Evolutionary conservation across 352 stramenopile genomes (phyloP), one percentile per base, ranked within the genome.

Genomic region (Phytopythium aichiense): DNA sequence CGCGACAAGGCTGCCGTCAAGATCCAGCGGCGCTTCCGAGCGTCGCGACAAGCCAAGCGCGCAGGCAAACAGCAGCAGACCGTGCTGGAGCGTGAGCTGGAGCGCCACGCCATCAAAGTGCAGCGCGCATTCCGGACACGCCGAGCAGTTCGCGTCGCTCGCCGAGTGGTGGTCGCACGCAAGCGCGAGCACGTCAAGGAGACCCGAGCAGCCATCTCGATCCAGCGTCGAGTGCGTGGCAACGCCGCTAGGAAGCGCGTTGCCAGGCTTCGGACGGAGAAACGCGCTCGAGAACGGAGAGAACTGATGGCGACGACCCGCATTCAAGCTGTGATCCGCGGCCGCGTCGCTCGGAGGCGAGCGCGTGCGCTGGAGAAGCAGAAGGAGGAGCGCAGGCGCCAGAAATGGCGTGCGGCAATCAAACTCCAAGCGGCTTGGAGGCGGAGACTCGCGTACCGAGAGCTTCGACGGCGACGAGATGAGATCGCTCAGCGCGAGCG

Each of bases 11-110:
- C 69, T 11, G 81, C 82, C 31, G 83, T 60, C 40, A 68, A 83
- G 25, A 92, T 94, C 60, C 84, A 94, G 49, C 82, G 81, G 7
- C 68, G 71, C n/a, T 94, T 86, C 53, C 77, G 84, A 1, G 70
- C 70, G 2, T 75, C 74, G 49, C 63, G 71, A 18, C 64, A 75
- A 56, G 72, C 67, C 30, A 64, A 73, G 0, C 66, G 60, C 13
- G 64, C 48, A 1, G 54, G 78, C 11, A 74, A 71, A 2, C 71
- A 87, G 51, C 49, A 73, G 52, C 64, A 77, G 18, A 66, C 70
- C 6, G 42, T 85, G 2, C 60, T 79, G 28, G 71, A 84, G 25
- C 77, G 84, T 35, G 71, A 85, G 25, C 66, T 79, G 13, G 61
- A 87, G 38, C 69, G 71, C 35, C 75, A 73, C 30, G 77, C 61